Conservation (phyloP, 164 flowering plant genomes). For the Saururus chinensis region DNA sequence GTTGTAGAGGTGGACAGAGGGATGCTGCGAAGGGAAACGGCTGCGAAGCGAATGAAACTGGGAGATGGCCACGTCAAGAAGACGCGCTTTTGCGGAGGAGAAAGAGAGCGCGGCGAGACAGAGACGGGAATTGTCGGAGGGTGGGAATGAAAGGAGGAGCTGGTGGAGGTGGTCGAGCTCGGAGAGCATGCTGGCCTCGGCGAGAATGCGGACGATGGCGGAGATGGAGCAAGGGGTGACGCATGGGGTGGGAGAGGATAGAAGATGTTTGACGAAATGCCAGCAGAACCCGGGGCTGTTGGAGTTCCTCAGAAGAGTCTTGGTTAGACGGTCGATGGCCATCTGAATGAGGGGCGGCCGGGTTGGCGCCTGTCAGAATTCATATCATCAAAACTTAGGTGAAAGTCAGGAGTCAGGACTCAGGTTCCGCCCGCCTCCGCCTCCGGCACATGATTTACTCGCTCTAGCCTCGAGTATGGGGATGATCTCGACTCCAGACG, state of each 20-base stretch:
- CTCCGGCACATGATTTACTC: no score
- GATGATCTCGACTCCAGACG: no score
- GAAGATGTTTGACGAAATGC: constrained; percentile 56
- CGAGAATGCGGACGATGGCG: constrained; percentile 43
- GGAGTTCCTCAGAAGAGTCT: constrained; percentile 37
- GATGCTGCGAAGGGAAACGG: constrained; percentile 34
- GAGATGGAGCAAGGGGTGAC: constrained; percentile 23
- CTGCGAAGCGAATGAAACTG: constrained; percentile 50
- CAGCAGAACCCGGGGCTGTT: constrained; percentile 60
- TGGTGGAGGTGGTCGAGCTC: constrained; percentile 50
- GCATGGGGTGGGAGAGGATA: constrained; percentile 28
- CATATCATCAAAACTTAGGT: no score
- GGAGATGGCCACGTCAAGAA: constrained; percentile 36
- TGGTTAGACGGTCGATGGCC: constrained; percentile 16
- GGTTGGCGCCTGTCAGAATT: no score
- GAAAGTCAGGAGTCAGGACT: no score
- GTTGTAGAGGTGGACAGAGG: constrained; percentile 50
- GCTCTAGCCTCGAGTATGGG: no score
- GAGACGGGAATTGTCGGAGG: constrained; percentile 7
- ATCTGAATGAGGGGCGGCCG: neutral
- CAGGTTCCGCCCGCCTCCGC: no score
- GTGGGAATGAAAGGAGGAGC: constrained; percentile 26
- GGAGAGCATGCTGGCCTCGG: constrained; percentile 38
- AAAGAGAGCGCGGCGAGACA: constrained; percentile 24
- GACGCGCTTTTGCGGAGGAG: constrained; percentile 30